Percentiles rank a stretch among this genome's conserved stretches.
These are phyloP conservation scores for Xylariomycetidae sp. DNA, from an alignment of 2,329 filamentous ascomycete genomes.

Conservation along the genomic window DNA sequence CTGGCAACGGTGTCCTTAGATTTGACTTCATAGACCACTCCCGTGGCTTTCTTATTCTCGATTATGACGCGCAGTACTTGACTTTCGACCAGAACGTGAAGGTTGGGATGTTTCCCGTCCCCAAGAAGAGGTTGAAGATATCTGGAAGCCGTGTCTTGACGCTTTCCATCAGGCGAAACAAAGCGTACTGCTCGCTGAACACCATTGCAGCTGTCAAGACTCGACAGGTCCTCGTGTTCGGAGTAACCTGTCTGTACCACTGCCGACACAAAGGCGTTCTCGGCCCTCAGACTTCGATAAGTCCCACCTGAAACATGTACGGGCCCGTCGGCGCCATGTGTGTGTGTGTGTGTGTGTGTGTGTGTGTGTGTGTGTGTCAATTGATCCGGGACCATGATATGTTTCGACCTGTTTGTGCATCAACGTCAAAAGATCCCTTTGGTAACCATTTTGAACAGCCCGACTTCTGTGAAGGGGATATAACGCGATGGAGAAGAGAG, in stretches of 20 bases:
- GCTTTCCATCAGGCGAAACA: conserved; percentile 34
- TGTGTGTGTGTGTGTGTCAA: too few relatives aligned
- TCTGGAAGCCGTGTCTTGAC: conserved; percentile 47
- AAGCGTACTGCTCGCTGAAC: conserved; percentile 18
- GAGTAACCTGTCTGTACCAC: conserved; percentile 43
- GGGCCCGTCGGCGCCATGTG: conserved; percentile 52
- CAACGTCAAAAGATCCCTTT: too few relatives aligned
- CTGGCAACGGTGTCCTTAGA: too few relatives aligned
- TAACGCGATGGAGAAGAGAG: too few relatives aligned
- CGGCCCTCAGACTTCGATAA: conserved; percentile 32
- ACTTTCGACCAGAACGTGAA: conserved; percentile 48
- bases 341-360: too few relatives aligned
- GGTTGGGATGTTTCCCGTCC: conserved; percentile 38
- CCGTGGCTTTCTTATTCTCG: conserved; percentile 9
- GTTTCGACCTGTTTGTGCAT: conserved; percentile 58
- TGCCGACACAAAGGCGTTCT: conserved; percentile 47
- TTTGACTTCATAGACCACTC: too few relatives aligned
- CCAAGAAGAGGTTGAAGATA: conserved; percentile 48
- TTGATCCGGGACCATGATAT: conserved; percentile 42
- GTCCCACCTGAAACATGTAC: conserved; percentile 50
- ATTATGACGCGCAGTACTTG: conserved; percentile 34
- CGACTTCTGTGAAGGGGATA: too few relatives aligned
- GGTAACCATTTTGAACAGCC: too few relatives aligned
- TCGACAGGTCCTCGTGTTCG: conserved; percentile 48
- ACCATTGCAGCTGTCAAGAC: conserved; percentile 33